Conservation (phyloP, 2,329 filamentous ascomycete species). For the Fusarium verticillioides region DNA sequence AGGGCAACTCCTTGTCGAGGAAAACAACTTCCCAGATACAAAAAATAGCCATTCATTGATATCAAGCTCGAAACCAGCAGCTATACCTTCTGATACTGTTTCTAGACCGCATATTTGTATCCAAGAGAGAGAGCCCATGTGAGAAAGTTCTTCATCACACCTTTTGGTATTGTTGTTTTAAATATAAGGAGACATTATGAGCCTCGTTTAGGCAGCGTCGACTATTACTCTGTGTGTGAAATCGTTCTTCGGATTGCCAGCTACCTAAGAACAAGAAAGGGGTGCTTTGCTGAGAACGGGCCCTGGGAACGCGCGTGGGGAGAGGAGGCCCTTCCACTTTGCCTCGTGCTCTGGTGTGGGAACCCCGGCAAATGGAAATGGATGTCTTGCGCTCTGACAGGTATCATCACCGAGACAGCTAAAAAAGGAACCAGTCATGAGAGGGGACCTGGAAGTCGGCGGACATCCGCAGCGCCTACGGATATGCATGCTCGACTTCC, state of each 20-base stretch:
- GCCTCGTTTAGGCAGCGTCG: background rate
- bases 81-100: background rate
- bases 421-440: constrained; percentile 22
- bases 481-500: background rate
- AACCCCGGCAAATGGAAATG: constrained; percentile 19
- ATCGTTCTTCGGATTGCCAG: background rate
- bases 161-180: background rate
- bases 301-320: constrained; percentile 15
- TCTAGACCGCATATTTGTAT: background rate
- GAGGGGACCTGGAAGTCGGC: constrained; percentile 8
- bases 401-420: constrained; percentile 36
- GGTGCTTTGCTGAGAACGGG: constrained; percentile 12
- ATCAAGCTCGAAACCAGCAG: background rate
- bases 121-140: background rate
- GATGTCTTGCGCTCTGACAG: constrained; percentile 35
- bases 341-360: constrained; percentile 27
- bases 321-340: constrained; percentile 13
- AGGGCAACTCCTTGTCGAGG: background rate
- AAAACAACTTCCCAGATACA: background rate
- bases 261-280: constrained; percentile 20
- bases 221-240: background rate
- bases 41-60: background rate
- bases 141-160: background rate
- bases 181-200: background rate
- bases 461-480: background rate